phyloP scores from a whole-genome alignment of 768 basidiomycete genomes.

The Trametes elegans region DNA sequence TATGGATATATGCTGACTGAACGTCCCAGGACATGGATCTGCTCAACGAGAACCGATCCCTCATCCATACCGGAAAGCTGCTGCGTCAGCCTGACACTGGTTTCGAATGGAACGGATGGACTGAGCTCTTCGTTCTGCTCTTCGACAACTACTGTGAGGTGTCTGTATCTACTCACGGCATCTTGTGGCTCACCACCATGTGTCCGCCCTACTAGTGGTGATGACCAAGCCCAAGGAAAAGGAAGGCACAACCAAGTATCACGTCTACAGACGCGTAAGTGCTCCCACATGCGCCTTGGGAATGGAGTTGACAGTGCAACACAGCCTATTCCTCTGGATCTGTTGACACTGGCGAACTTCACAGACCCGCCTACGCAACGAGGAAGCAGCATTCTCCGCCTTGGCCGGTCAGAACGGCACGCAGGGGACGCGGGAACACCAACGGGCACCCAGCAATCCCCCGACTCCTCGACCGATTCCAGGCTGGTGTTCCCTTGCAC shows the following conservation, averaged over 20 bases:
- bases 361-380: slow-evolving; percentile 77
- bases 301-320: not conserved
- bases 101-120: slow-evolving; percentile 87
- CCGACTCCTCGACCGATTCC: slow-evolving; percentile 55
- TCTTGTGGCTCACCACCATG: no score
- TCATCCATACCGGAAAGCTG: slow-evolving; percentile 82
- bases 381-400: slow-evolving; percentile 67
- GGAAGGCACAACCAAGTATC: slow-evolving; percentile 72
- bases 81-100: slow-evolving; percentile 87
- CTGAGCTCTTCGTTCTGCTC: slow-evolving; percentile 83
- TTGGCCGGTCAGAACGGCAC: slow-evolving; percentile 42
- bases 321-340: slow-evolving; percentile 90
- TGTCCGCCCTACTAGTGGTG: no score
- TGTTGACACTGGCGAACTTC: slow-evolving; percentile 83
- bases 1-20: not conserved
- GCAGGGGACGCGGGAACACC: slow-evolving; percentile 24
- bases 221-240: slow-evolving; percentile 84
- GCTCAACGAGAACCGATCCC: slow-evolving; percentile 73
- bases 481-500: slow-evolving; percentile 85
- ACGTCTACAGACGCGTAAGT: slow-evolving; percentile 77
- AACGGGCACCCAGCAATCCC: slow-evolving; percentile 31
- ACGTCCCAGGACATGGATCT: slow-evolving; percentile 80
- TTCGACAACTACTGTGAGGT: slow-evolving; percentile 92
- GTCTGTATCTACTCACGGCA: no score
- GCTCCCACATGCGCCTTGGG: not conserved